phyloP scores from a whole-genome alignment of 768 basidiomycete genomes.

The Trametes maxima region DNA sequence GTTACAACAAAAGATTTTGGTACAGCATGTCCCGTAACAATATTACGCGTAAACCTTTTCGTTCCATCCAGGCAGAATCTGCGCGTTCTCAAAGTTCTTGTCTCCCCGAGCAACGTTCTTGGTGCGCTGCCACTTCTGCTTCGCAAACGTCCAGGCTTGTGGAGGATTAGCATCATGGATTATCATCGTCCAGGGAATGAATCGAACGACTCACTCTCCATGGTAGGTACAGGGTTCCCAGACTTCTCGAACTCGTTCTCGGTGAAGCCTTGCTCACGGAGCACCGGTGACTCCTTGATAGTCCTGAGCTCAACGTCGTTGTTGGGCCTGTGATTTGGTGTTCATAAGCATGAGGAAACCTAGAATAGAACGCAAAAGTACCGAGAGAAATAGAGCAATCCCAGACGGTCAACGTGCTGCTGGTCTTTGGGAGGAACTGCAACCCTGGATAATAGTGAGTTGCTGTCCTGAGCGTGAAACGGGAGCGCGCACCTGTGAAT shows the following conservation, averaged over 20 bases:
- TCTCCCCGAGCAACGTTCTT: constrained; percentile 35
- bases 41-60: constrained; percentile 41
- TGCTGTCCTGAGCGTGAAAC: too few relatives aligned
- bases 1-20: background rate
- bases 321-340: constrained; percentile 36
- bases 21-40: background rate
- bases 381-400: constrained; percentile 53
- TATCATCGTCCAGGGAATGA: background rate
- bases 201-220: constrained; percentile 38
- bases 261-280: constrained; percentile 44
- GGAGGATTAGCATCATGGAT: background rate
- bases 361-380: constrained; percentile 15
- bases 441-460: constrained; percentile 27
- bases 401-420: constrained; percentile 52
- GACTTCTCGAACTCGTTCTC: constrained; percentile 49
- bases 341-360: too few relatives aligned
- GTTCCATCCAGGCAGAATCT: constrained; percentile 49
- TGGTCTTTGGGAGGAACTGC: constrained; percentile 54
- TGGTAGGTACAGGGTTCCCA: constrained; percentile 46
- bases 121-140: constrained; percentile 56
- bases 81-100: constrained; percentile 37
- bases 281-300: constrained; percentile 43
- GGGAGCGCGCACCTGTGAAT: constrained; percentile 39
- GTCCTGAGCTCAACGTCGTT: constrained; percentile 47
- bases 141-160: constrained; percentile 50